phyloP scores from a whole-genome alignment of 2,329 filamentous ascomycete species.

The Neoascochyta sp. region DNA sequence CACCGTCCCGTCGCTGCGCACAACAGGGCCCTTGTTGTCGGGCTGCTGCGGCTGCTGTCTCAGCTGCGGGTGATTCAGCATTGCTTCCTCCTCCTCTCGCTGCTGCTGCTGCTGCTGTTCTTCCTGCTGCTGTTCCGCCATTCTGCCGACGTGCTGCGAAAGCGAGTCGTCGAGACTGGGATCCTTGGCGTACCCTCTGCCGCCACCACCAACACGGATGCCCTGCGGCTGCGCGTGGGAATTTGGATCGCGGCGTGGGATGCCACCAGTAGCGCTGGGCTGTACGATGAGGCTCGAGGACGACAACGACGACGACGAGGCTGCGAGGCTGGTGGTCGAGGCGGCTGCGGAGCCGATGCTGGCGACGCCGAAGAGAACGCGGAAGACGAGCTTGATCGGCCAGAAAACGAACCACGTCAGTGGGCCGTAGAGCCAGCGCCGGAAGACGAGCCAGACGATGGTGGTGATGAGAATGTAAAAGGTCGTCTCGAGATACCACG shows the following conservation, averaged over 20 bases:
- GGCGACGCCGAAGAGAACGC: conserved; percentile 56
- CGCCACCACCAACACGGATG: conserved; percentile 49
- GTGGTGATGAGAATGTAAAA: conserved; percentile 78
- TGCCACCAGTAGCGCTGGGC: conserved; percentile 42
- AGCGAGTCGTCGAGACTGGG: conserved; percentile 35
- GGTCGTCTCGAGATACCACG: conserved; percentile 92
- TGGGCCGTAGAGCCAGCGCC: conserved; percentile 82
- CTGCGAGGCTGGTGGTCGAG: conserved; percentile 14
- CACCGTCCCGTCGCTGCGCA: conserved; percentile 46
- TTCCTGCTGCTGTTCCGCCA: conserved; percentile 39
- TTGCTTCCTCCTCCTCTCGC: conserved; percentile 16
- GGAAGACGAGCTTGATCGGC: conserved; percentile 67
- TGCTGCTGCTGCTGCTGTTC: conserved; percentile 20
- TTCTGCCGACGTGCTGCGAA: conserved; percentile 42
- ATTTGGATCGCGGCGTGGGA: conserved; percentile 30
- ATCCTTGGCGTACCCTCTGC: conserved; percentile 46
- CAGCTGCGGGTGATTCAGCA: conserved; percentile 22
- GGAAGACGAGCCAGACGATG: conserved; percentile 79
- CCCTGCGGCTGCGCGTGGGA: conserved; percentile 32
- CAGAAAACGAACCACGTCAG: conserved; percentile 85
- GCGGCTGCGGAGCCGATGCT: conserved; percentile 44
- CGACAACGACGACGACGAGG: conserved; percentile 11
- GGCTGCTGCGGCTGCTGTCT: conserved; percentile 20
- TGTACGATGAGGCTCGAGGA: conserved; percentile 43
- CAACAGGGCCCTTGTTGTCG: conserved; percentile 32